Conservation (phyloP, 345 rosid species). For the Kandelia obovata region DNA sequence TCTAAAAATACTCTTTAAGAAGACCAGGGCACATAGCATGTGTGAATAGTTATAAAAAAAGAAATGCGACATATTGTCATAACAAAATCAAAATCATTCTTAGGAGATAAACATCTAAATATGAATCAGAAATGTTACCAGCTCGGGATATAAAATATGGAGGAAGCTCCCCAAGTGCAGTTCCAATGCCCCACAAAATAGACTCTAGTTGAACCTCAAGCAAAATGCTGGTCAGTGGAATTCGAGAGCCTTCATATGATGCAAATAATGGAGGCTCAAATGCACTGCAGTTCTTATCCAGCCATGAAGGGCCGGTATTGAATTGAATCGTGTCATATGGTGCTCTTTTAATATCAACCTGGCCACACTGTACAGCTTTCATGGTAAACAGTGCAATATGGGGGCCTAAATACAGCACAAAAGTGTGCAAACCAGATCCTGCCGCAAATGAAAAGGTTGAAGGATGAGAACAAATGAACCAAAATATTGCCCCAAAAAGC, state of each 20-base stretch:
- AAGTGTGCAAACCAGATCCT: slow-evolving; percentile 99
- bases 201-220: slow-evolving; percentile 91
- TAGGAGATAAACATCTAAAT: too few species aligned
- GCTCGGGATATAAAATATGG: slow-evolving; percentile 98
- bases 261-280: slow-evolving; percentile 70
- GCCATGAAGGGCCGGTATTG: slow-evolving; percentile 85
- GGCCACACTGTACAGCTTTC: slow-evolving; percentile 88
- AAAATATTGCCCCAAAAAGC: not conserved
- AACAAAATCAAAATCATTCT: not conserved
- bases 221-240: slow-evolving; percentile 82
- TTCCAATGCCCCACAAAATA: slow-evolving; percentile 92
- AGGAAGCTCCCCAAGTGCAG: slow-evolving; percentile 99
- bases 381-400: slow-evolving; percentile 92
- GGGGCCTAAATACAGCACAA: slow-evolving; percentile 95
- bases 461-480: not conserved
- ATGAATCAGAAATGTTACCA: slow-evolving; percentile 38
- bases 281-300: slow-evolving; percentile 74
- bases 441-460: slow-evolving; percentile 9
- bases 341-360: slow-evolving; percentile 88
- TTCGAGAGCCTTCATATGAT: slow-evolving; percentile 52
- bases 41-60: too few species aligned
- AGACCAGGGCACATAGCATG: too few species aligned
- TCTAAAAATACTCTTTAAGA: too few species aligned
- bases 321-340: slow-evolving; percentile 92
- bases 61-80: too few species aligned